Percentiles rank a stretch among this genome's conserved stretches.
Evolutionary conservation across 2,329 filamentous ascomycete species (phyloP).

Genomic region (Cladosporium sp.): DNA sequence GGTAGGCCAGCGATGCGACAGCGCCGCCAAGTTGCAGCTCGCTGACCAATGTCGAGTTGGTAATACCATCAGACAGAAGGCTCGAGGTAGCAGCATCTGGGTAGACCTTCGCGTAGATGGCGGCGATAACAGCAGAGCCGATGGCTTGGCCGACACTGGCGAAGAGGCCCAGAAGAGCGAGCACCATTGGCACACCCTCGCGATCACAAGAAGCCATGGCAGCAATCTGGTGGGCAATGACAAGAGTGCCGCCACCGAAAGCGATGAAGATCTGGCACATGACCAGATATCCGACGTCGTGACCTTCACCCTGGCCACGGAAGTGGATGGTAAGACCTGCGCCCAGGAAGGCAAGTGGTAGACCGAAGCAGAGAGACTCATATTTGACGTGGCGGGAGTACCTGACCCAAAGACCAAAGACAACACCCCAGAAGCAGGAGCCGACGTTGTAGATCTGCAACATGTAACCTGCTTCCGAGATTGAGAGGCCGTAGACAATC

Average conservation of each 20-base stretch:
- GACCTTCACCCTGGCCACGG: slow-evolving; percentile 29
- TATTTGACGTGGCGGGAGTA: slow-evolving; percentile 49
- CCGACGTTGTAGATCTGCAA: slow-evolving; percentile 34
- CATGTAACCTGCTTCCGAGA: slow-evolving; percentile 28
- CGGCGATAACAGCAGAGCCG: slow-evolving; percentile 39
- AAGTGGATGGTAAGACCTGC: slow-evolving; percentile 29
- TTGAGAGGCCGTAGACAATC: slow-evolving; percentile 35
- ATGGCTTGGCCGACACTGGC: slow-evolving; percentile 46
- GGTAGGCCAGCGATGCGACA: slow-evolving; percentile 47
- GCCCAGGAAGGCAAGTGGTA: slow-evolving; percentile 34
- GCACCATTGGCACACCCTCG: slow-evolving; percentile 23
- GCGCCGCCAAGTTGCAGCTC: slow-evolving; percentile 47
- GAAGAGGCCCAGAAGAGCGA: slow-evolving; percentile 22
- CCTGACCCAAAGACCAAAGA: slow-evolving; percentile 46
- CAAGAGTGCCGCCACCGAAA: slow-evolving; percentile 49
- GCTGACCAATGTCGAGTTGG: slow-evolving; percentile 26
- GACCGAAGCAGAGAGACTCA: slow-evolving; percentile 32
- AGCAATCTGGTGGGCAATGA: slow-evolving; percentile 57
- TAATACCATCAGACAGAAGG: slow-evolving; percentile 10
- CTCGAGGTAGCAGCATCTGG: slow-evolving; percentile 16
- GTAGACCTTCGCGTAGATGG: slow-evolving; percentile 24
- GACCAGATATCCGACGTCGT: slow-evolving; percentile 45
- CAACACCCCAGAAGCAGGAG: slow-evolving; percentile 41
- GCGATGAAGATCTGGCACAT: slow-evolving; percentile 53
- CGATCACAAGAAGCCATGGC: slow-evolving; percentile 49